Conservation (phyloP, 2,329 filamentous ascomycete genomes). For the Colletotrichum costaricense region DNA sequence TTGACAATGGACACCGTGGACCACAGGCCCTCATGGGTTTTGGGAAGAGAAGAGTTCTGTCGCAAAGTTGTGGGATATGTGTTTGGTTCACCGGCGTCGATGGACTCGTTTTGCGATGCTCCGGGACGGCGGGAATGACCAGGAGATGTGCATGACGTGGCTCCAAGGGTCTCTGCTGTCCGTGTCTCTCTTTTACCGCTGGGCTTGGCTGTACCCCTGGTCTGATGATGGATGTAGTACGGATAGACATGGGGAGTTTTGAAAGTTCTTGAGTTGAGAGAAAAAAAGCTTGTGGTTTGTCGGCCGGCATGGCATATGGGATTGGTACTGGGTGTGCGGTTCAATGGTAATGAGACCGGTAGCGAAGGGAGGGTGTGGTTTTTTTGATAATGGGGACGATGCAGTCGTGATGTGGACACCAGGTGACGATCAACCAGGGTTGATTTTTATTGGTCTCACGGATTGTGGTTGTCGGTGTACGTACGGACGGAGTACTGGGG, state of each 20-base stretch:
- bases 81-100: background rate
- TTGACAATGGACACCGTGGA: background rate
- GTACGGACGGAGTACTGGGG: background rate
- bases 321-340: background rate
- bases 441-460: background rate
- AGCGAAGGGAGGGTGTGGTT: background rate
- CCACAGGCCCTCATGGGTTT: background rate
- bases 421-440: background rate
- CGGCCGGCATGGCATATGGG: background rate
- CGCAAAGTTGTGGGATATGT: constrained; percentile 2
- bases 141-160: constrained; percentile 4
- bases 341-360: background rate
- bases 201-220: background rate
- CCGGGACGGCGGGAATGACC: background rate
- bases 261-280: background rate
- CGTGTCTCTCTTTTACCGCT: constrained; percentile 9
- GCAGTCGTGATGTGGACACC: constrained; percentile 1
- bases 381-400: background rate
- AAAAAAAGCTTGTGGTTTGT: background rate
- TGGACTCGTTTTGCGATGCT: background rate
- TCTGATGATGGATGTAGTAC: background rate
- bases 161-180: background rate
- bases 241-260: background rate
- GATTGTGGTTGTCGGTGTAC: constrained; percentile 18
- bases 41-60: background rate